phyloP scores from a whole-genome alignment of 192 early-diverging fungal genomes.

The Phlyctochytrium bullatum region DNA sequence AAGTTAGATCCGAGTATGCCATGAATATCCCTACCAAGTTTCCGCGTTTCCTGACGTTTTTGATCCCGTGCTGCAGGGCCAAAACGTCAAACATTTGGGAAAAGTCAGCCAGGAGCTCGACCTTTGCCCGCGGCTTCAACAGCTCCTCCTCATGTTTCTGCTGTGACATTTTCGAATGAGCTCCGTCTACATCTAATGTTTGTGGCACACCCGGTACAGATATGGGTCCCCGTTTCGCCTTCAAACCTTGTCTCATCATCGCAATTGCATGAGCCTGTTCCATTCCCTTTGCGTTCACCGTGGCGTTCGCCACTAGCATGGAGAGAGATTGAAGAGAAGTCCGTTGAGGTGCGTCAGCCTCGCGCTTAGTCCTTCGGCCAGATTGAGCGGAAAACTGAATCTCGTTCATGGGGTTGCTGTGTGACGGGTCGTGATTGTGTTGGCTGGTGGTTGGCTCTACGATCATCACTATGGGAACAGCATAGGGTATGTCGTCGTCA shows the following conservation, averaged over 20 bases:
- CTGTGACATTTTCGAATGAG: not conserved
- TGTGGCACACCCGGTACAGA: not conserved
- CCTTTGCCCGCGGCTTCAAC: conserved; percentile 1
- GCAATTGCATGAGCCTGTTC: conserved; percentile 5
- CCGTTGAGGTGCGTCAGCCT: not conserved
- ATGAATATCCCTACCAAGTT: conserved; percentile 5
- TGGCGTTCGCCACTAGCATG: not conserved
- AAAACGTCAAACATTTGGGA: conserved; percentile 26
- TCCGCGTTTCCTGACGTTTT: conserved; percentile 5
- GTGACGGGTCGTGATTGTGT: not conserved
- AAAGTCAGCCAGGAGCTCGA: conserved; percentile 24
- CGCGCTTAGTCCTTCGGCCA: no score
- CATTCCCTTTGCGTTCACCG: not conserved
- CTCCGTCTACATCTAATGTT: not conserved
- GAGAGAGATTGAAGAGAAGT: not conserved
- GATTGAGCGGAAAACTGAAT: no score
- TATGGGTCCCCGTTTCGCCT: not conserved
- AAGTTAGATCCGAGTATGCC: not conserved
- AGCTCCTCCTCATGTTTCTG: not conserved
- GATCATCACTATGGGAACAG: not conserved
- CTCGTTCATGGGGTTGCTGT: no score
- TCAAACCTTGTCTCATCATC: not conserved
- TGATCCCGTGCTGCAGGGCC: conserved; percentile 9
- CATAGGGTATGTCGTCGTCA: not conserved
- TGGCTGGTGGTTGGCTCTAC: not conserved